Evolutionary conservation across 345 rosid species (phyloP).

Genomic region (Turnera subulata): DNA sequence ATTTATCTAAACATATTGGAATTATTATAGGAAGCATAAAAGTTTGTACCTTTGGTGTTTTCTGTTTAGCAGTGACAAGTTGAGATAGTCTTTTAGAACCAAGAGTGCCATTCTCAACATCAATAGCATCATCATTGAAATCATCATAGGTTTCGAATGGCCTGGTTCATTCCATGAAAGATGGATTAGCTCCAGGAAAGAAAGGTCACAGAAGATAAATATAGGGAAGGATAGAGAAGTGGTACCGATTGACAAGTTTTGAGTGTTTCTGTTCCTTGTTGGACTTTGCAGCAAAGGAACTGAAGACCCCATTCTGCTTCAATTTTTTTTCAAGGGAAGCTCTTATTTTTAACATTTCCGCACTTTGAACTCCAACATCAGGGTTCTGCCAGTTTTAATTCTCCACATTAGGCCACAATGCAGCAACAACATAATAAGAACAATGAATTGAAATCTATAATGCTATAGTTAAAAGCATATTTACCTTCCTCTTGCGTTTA

Average conservation of each 20-base stretch:
- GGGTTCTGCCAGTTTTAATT: constrained; percentile 42
- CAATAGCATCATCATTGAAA: constrained; percentile 64
- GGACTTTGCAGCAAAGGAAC: constrained; percentile 40
- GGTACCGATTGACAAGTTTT: constrained; percentile 61
- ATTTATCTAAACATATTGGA: no score
- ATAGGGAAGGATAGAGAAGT: constrained; percentile 5
- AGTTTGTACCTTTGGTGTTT: constrained; percentile 50
- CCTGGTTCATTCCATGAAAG: constrained; percentile 34
- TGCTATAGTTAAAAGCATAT: background rate
- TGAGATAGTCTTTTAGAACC: constrained; percentile 42
- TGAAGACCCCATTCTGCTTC: constrained; percentile 53
- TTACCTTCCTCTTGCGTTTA: constrained; percentile 54
- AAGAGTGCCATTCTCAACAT: constrained; percentile 25
- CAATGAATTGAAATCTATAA: background rate
- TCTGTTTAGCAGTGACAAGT: constrained; percentile 45
- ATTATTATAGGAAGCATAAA: background rate
- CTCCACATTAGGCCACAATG: constrained; percentile 13
- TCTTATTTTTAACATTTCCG: constrained; percentile 77
- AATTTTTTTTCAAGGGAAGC: constrained; percentile 81
- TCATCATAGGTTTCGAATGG: constrained; percentile 75
- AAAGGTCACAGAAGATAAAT: constrained; percentile 6
- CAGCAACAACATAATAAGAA: background rate
- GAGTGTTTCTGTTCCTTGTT: constrained; percentile 44
- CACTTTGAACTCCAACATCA: constrained; percentile 64
- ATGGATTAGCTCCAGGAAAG: constrained; percentile 14